phyloP scores from a whole-genome alignment of 2,329 filamentous ascomycete genomes.

The Aspergillus awamori region DNA sequence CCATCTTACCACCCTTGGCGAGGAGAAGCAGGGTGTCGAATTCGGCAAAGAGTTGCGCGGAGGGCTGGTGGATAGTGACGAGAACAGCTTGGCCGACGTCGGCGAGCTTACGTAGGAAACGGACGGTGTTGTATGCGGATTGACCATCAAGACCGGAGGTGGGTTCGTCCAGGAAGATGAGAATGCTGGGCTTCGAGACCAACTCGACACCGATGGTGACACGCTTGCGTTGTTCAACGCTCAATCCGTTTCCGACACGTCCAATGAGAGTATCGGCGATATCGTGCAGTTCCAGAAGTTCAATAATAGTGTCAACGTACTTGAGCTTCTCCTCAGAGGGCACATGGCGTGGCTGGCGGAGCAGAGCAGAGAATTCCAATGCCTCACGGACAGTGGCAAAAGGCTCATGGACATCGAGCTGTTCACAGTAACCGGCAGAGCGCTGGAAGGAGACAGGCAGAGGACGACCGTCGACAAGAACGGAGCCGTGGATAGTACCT shows the following conservation, averaged over 20 bases:
- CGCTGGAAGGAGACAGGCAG: constrained; percentile 66
- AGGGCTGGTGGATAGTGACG: constrained; percentile 72
- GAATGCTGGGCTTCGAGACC: constrained; percentile 66
- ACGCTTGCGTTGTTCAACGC: constrained; percentile 68
- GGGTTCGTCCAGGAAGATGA: constrained; percentile 72
- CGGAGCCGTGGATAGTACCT: constrained; percentile 64
- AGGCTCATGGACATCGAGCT: constrained; percentile 69
- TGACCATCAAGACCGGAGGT: constrained; percentile 70
- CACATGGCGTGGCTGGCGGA: constrained; percentile 58
- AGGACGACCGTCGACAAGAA: constrained; percentile 66
- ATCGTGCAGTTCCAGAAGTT: constrained; percentile 64
- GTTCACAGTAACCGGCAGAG: constrained; percentile 69
- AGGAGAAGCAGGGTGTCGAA: constrained; percentile 71
- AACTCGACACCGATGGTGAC: constrained; percentile 73
- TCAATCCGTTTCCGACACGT: constrained; percentile 49
- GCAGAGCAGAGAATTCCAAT: constrained; percentile 66
- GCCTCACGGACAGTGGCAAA: constrained; percentile 68
- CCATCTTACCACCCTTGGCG: constrained; percentile 68
- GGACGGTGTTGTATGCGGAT: constrained; percentile 66
- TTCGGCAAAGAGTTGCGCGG: constrained; percentile 66
- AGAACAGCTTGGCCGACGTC: constrained; percentile 68
- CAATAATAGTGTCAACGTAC: constrained; percentile 67
- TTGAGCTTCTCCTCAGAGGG: constrained; percentile 62
- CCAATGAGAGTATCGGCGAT: constrained; percentile 66
- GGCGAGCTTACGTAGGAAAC: constrained; percentile 67